Conservation (phyloP, 495 filamentous ascomycete genomes). For the Penicillium coprophilum region DNA sequence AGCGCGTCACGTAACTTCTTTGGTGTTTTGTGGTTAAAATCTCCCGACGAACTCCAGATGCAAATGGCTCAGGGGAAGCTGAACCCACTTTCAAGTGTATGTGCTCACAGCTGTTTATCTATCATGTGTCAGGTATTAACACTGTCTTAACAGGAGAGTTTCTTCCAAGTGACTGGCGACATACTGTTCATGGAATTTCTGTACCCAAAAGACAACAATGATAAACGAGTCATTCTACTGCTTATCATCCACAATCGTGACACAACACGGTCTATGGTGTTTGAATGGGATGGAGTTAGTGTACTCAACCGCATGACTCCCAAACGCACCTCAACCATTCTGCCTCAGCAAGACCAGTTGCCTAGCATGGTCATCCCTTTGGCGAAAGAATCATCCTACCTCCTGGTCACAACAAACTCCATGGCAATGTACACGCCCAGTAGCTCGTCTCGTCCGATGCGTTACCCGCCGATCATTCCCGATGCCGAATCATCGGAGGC, state of each 20-base stretch:
- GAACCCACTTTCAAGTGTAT: conserved; percentile 40
- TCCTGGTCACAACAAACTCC: conserved; percentile 57
- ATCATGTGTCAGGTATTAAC: background rate
- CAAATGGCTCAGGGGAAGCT: conserved; percentile 36
- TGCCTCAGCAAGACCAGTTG: conserved; percentile 60
- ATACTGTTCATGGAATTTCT: conserved; percentile 89
- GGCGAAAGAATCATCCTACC: conserved; percentile 61
- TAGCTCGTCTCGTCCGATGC: conserved; percentile 35
- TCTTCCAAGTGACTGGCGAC: conserved; percentile 63
- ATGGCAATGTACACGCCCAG: conserved; percentile 60
- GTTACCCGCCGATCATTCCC: conserved; percentile 33
- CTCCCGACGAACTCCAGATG: conserved; percentile 30
- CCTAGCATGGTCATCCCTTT: conserved; percentile 70
- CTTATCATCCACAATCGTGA: conserved; percentile 63
- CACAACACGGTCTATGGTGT: conserved; percentile 63
- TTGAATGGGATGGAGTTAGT: conserved; percentile 67
- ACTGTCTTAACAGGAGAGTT: conserved; percentile 42
- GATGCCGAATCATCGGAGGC: conserved; percentile 30
- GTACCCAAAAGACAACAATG: conserved; percentile 60
- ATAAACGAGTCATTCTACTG: conserved; percentile 70
- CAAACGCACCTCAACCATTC: conserved; percentile 47
- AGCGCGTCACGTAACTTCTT: conserved; percentile 58
- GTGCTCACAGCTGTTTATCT: background rate
- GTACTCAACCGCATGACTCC: conserved; percentile 35
- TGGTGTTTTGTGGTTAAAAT: conserved; percentile 52